A percentile compares a stretch with the other conserved stretches of the same genome.
Conservation (phyloP, 2,329 filamentous ascomycete genomes). For the Cadophora luteo-olivacea region DNA sequence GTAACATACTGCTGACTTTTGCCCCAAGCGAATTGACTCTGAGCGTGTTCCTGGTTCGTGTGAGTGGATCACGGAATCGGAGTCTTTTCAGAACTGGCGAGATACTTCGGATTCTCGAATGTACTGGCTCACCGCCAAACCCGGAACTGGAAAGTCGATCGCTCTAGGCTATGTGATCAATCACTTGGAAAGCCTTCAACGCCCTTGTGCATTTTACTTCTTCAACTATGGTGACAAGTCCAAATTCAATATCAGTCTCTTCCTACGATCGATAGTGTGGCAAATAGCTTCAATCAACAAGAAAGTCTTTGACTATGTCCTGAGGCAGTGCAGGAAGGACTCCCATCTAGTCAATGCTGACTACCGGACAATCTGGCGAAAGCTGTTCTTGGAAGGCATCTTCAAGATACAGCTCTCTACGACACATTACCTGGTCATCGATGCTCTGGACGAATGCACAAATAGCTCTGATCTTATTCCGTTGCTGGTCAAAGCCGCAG, state of each 20-base stretch:
- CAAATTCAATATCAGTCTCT: conserved; percentile 27
- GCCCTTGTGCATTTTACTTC: conserved; percentile 36
- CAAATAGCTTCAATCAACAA: conserved; percentile 43
- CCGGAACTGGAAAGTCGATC: conserved; percentile 41
- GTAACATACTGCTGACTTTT: no score
- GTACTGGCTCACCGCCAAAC: conserved; percentile 42
- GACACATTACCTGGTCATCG: conserved; percentile 47
- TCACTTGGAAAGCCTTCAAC: conserved; percentile 26
- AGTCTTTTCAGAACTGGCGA: conserved; percentile 26
- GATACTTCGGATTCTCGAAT: neutral
- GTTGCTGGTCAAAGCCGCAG: no score
- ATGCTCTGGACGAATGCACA: conserved; percentile 46
- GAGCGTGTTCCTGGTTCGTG: conserved; percentile 34
- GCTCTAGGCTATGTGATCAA: conserved; percentile 31
- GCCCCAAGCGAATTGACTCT: conserved; percentile 21
- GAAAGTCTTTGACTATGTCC: conserved; percentile 19
- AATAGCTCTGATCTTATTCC: conserved; percentile 23
- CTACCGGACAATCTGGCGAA: conserved; percentile 44
- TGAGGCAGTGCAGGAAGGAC: conserved; percentile 39
- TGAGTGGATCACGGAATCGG: conserved; percentile 31
- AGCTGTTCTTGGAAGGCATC: conserved; percentile 43
- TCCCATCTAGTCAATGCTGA: conserved; percentile 41
- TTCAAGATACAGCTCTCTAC: conserved; percentile 31
- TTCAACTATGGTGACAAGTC: conserved; percentile 36
- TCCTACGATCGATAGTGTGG: conserved; percentile 42